Evolutionary conservation across 78 protist species (phyloP).

Genomic region (Anaeramoeba flamelloides): DNA sequence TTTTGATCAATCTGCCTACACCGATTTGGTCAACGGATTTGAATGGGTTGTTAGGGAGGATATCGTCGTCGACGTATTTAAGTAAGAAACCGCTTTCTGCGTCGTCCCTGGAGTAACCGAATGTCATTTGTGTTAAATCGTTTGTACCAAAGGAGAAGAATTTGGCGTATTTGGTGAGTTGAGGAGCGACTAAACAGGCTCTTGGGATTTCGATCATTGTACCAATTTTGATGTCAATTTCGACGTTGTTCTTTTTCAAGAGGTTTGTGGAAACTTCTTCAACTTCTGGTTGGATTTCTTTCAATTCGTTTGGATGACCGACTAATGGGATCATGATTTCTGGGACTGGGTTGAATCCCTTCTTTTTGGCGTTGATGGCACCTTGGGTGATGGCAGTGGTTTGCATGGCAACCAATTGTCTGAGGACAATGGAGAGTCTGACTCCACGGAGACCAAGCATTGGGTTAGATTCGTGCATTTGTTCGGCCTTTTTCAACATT

Average conservation of each 20-base stretch:
- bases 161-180: conserved; percentile 27
- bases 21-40: conserved; percentile 43
- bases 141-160: conserved; percentile 64
- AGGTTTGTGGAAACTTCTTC: conserved; percentile 11
- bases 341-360: conserved; percentile 5
- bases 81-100: conserved; percentile 26
- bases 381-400: conserved; percentile 44
- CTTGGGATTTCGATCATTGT: conserved; percentile 58
- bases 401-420: conserved; percentile 47
- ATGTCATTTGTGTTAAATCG: conserved; percentile 63
- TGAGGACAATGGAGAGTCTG: conserved; percentile 52
- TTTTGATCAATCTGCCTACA: conserved; percentile 43
- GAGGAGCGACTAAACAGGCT: conserved; percentile 29
- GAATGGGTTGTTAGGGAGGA: conserved; percentile 47
- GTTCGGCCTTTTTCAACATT: conserved; percentile 1
- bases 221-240: conserved; percentile 25
- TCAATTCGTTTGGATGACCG: conserved; percentile 27
- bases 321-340: conserved; percentile 52
- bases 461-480: conserved; percentile 53
- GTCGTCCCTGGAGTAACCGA: conserved; percentile 62
- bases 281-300: conserved; percentile 4
- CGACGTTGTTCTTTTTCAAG: conserved; percentile 5
- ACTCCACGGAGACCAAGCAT: conserved; percentile 67
- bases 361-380: conserved; percentile 9
- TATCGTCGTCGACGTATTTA: conserved; percentile 23